Percentiles rank a stretch among this genome's conserved stretches.
Conservation (phyloP, 2,329 filamentous ascomycete species). For the Aureobasidium subglaciale region DNA sequence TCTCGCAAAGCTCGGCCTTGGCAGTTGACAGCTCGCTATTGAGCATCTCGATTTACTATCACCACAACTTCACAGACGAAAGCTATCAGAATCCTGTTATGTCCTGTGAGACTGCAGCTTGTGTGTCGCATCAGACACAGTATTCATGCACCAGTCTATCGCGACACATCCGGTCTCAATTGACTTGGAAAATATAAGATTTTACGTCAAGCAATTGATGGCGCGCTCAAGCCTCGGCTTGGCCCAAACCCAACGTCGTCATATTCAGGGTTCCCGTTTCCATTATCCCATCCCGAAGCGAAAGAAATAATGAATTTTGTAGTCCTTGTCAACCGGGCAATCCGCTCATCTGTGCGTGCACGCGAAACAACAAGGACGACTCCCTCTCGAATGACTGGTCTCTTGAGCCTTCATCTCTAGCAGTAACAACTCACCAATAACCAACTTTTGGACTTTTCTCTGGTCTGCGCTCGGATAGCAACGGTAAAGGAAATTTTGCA, state of each 20-base stretch:
- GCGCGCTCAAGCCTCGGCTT: constrained; percentile 5
- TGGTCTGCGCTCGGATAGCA: background rate
- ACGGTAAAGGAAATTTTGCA: background rate
- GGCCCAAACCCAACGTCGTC: constrained; percentile 1
- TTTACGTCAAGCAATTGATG: constrained; percentile 2
- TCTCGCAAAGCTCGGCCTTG: constrained; percentile 1
- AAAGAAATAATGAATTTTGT: constrained; percentile 6
- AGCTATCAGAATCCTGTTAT: background rate
- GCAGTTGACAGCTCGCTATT: background rate
- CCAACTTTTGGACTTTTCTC: background rate
- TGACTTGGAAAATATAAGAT: background rate
- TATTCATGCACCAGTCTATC: background rate
- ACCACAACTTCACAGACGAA: background rate
- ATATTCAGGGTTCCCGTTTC: background rate
- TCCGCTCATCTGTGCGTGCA: constrained; percentile 8
- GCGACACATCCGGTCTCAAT: background rate
- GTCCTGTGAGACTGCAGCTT: background rate
- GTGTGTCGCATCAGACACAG: background rate
- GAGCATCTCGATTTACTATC: background rate
- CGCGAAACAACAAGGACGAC: background rate
- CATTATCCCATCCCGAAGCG: background rate
- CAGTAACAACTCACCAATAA: background rate
- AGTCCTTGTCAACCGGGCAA: constrained; percentile 8
- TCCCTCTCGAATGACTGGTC: background rate
- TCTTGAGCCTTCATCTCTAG: background rate